Conservation (phyloP, 169 alveolate species). For the Eimeria necatrix region DNA sequence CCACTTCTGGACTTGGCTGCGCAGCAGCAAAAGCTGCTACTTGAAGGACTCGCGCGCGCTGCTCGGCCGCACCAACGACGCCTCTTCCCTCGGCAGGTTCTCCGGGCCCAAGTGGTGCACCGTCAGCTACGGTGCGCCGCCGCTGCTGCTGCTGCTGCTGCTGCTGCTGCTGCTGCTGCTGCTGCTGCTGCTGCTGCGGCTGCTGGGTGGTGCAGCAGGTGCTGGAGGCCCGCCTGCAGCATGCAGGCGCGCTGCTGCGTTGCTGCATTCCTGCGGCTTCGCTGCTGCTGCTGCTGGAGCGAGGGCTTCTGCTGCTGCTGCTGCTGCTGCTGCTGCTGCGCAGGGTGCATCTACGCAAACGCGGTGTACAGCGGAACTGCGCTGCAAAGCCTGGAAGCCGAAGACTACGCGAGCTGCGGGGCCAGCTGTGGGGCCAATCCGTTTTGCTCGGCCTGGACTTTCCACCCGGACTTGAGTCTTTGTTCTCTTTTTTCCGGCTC, state of each 20-base stretch:
- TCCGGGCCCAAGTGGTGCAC: constrained; percentile 75
- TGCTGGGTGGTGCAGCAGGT: neutral
- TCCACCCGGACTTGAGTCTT: neutral
- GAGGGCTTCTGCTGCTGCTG: neutral
- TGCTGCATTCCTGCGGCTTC: no score
- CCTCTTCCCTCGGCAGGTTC: neutral
- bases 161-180: neutral
- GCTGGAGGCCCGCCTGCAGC: neutral
- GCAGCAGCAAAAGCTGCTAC: constrained; percentile 42
- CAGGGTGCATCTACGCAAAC: neutral
- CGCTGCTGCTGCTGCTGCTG: neutral
- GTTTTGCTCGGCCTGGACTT: constrained; percentile 42
- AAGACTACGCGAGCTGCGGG: neutral
- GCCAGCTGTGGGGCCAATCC: neutral
- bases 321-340: neutral
- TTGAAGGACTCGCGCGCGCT: constrained; percentile 40
- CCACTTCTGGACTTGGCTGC: constrained; percentile 69
- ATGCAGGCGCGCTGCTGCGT: no score
- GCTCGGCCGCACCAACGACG: constrained; percentile 28
- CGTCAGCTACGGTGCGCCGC: constrained; percentile 13
- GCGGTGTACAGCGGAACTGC: constrained; percentile 12
- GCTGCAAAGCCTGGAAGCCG: neutral
- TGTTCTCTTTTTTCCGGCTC: neutral
- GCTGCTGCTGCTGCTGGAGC: no score
- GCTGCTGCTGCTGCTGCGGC: neutral